These are phyloP conservation scores for Rhipidocladum racemiflorum DNA, from an alignment of 176 grass and related monocot genomes.

Conservation along the genomic window DNA sequence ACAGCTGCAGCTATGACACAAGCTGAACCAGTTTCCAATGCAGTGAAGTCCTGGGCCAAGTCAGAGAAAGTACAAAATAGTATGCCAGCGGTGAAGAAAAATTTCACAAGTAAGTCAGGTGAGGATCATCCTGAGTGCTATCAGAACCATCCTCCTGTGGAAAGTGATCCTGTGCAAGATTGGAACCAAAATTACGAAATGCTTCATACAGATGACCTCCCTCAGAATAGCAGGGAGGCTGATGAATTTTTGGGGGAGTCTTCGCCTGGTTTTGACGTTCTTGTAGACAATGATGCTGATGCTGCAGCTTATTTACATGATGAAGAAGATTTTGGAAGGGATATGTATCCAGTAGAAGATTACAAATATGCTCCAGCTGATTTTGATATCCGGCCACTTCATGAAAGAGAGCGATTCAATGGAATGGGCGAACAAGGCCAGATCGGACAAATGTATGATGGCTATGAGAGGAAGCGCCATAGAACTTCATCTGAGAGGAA, in stretches of 20 bases:
- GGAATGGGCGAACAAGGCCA: slow-evolving; percentile 39
- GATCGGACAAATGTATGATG: slow-evolving; percentile 39
- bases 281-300: slow-evolving; percentile 77
- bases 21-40: slow-evolving; percentile 12
- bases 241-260: slow-evolving; percentile 74
- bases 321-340: slow-evolving; percentile 62
- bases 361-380: slow-evolving; percentile 61
- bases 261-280: slow-evolving; percentile 94
- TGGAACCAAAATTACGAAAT: slow-evolving; percentile 35
- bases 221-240: slow-evolving; percentile 67
- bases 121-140: slow-evolving; percentile 49
- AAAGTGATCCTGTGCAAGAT: slow-evolving; percentile 47
- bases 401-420: slow-evolving; percentile 66
- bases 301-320: slow-evolving; percentile 60
- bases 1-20: slow-evolving; percentile 13
- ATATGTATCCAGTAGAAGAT: slow-evolving; percentile 71
- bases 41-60: slow-evolving; percentile 36
- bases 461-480: slow-evolving; percentile 59
- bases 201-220: slow-evolving; percentile 44
- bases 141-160: slow-evolving; percentile 39
- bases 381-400: slow-evolving; percentile 40
- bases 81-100: slow-evolving; percentile 32
- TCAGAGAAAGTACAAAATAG: slow-evolving; percentile 30
- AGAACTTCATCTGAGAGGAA: slow-evolving; percentile 58
- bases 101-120: slow-evolving; percentile 27